These are phyloP conservation scores for Neoarthrinium moseri DNA, from an alignment of 2,329 filamentous ascomycete genomes.

Conservation along the genomic window DNA sequence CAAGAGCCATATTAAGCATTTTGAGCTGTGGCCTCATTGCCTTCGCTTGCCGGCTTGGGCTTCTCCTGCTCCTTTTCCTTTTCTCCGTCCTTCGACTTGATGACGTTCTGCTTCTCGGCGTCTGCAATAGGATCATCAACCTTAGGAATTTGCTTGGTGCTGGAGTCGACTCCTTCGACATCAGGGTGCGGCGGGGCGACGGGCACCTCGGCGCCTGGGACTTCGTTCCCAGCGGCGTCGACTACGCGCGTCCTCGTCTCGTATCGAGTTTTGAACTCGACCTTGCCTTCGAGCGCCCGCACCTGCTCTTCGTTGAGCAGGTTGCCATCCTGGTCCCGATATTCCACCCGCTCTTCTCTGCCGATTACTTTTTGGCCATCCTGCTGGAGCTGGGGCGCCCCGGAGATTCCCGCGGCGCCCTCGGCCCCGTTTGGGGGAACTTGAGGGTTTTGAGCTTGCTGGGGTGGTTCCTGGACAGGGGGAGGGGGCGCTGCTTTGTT, in stretches of 20 bases:
- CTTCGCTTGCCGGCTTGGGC: conserved; percentile 63
- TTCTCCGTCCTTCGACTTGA: conserved; percentile 58
- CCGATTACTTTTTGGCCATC: conserved; percentile 46
- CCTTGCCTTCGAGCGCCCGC: conserved; percentile 81
- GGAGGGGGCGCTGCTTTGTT: conserved; percentile 18
- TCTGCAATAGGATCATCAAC: conserved; percentile 20
- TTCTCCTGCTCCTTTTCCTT: conserved; percentile 53
- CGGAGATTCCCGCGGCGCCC: conserved; percentile 36
- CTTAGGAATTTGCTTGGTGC: conserved; percentile 47
- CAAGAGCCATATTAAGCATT: no score
- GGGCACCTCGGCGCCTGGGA: conserved; percentile 43
- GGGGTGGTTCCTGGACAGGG: conserved; percentile 21
- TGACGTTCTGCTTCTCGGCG: conserved; percentile 38
- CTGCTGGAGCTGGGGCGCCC: conserved; percentile 46
- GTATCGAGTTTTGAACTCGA: conserved; percentile 92
- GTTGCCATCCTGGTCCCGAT: conserved; percentile 92
- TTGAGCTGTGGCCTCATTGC: conserved; percentile 52
- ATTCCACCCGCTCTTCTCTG: conserved; percentile 83
- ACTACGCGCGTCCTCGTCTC: conserved; percentile 89
- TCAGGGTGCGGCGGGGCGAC: conserved; percentile 61
- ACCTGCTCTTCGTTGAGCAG: conserved; percentile 82
- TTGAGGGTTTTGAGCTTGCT: conserved; percentile 13
- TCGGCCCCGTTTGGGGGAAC: conserved; percentile 20
- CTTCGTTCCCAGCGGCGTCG: conserved; percentile 75
- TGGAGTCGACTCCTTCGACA: conserved; percentile 58